phyloP scores from a whole-genome alignment of 164 flowering plant genomes.

The Houttuynia cordata region DNA sequence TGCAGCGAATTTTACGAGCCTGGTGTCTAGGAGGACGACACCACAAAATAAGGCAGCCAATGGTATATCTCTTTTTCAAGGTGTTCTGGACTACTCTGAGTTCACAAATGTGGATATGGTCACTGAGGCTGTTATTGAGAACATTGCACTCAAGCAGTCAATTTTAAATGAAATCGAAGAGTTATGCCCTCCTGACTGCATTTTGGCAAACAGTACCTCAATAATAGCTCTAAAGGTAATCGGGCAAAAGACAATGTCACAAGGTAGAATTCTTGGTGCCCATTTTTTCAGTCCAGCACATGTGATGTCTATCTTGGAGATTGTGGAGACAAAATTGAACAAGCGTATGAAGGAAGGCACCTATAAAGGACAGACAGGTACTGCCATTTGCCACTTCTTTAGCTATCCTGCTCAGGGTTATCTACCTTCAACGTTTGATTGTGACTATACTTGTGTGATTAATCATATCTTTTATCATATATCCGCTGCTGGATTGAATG shows the following conservation, averaged over 20 bases:
- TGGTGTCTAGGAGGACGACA: slow-evolving; percentile 68
- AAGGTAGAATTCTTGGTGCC: slow-evolving; percentile 84
- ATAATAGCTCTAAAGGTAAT: slow-evolving; percentile 80
- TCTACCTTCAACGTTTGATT: too few species aligned
- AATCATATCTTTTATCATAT: too few species aligned
- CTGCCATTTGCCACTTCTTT: too few species aligned
- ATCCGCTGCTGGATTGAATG: too few species aligned
- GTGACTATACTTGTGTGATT: too few species aligned
- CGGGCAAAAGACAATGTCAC: slow-evolving; percentile 70
- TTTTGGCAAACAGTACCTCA: slow-evolving; percentile 89
- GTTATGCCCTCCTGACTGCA: slow-evolving; percentile 78
- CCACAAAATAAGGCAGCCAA: slow-evolving; percentile 52
- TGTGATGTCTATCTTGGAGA: slow-evolving; percentile 92
- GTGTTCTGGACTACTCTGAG: slow-evolving; percentile 78
- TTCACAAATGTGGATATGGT: too few species aligned
- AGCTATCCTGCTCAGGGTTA: too few species aligned
- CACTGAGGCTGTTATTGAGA: too few species aligned
- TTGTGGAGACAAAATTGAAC: slow-evolving; percentile 60
- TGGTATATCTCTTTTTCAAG: slow-evolving; percentile 61
- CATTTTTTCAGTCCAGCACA: slow-evolving; percentile 99
- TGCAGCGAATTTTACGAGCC: too few species aligned
- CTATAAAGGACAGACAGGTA: too few species aligned
- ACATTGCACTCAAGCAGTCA: too few species aligned
- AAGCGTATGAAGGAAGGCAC: too few species aligned
- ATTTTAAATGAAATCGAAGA: slow-evolving; percentile 41